Evolutionary conservation across 768 basidiomycete genomes (phyloP).

Genomic region (Stropharia rugosoannulata): DNA sequence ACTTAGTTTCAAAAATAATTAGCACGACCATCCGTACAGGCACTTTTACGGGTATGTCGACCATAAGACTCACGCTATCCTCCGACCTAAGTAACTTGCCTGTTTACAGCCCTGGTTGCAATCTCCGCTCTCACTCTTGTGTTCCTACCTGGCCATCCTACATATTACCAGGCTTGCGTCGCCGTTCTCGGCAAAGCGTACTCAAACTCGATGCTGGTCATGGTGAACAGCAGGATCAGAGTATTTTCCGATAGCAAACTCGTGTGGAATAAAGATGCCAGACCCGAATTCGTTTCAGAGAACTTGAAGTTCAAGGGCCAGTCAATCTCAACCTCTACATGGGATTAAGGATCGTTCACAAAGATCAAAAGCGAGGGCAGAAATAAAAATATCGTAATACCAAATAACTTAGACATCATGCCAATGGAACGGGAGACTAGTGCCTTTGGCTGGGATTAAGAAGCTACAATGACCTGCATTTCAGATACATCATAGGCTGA

Average conservation of each 20-base stretch:
- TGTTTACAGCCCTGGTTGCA: background rate
- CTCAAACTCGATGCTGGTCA: constrained; percentile 8
- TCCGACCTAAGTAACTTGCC: background rate
- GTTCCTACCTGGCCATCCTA: constrained; percentile 4
- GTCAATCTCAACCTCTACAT: background rate
- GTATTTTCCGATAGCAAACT: background rate
- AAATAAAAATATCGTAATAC: too few species aligned
- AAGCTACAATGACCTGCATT: too few species aligned
- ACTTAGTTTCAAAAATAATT: background rate
- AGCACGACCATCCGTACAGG: background rate
- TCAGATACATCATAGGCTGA: too few species aligned
- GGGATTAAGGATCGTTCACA: background rate
- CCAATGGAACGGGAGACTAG: too few species aligned
- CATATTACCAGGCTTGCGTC: constrained; percentile 5
- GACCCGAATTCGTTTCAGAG: background rate
- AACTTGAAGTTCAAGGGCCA: background rate
- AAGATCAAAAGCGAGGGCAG: too few species aligned
- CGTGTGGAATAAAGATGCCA: background rate
- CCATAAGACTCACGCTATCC: too few species aligned
- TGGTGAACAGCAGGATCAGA: background rate
- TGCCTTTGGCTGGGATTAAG: too few species aligned
- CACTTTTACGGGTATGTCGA: background rate
- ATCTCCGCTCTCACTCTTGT: background rate
- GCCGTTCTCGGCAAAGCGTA: constrained; percentile 5
- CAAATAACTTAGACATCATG: too few species aligned